Base-by-base conservation (phyloP, 805 yeast genomes). In the Suhomyces sp. region DNA sequence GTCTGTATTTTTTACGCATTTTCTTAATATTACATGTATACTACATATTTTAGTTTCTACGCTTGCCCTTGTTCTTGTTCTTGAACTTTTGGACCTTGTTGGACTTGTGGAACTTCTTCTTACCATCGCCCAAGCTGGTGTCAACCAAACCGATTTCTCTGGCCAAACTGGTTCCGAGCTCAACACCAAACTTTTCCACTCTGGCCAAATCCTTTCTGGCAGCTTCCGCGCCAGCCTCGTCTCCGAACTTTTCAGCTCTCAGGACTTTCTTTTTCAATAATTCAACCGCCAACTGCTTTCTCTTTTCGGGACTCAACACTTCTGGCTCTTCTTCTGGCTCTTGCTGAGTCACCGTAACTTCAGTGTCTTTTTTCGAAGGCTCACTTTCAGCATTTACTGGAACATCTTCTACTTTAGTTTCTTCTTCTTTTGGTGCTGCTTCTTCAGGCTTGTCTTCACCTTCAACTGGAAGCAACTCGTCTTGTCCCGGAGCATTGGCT, bases 131-230 rank as follows among this genome's bases (percentile, higher is more conserved):
- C 52, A 74, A 70, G 19, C 62, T 61, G 20, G 59, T 63, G 58
- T 71, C 73, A 46, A 75, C 81, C 43, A 82, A 62, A 0, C 91
- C 91, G 45, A 87, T 74, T 61, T 86, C 91, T 56, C 72, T 74
- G 35, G 90, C 91, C 57, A 87, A 68, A 8, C 85, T 79, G 40
- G 87, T 83, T 52, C 84, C 84, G 33, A 77, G 65, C 55, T 84
- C 86, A 47, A 89, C 81, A 25, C 97, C 98, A 64, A 90, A 92
- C 73, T 89, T 90, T 65, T 86, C 85, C 56, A 91, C 82, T 64
- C 96, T 82, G 35, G 76, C 77, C 60, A 90, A 72, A 54, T 82
- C 85, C 55, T 81, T 83, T 62, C 82, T 82, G 46, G 87, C 81
- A 19, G 74, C 77, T 37, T 75, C 75, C 22, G 81, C 79, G 19